These are phyloP conservation scores for Ilyonectria destructans DNA, from an alignment of 2,329 filamentous ascomycete species.

Conservation along the genomic window DNA sequence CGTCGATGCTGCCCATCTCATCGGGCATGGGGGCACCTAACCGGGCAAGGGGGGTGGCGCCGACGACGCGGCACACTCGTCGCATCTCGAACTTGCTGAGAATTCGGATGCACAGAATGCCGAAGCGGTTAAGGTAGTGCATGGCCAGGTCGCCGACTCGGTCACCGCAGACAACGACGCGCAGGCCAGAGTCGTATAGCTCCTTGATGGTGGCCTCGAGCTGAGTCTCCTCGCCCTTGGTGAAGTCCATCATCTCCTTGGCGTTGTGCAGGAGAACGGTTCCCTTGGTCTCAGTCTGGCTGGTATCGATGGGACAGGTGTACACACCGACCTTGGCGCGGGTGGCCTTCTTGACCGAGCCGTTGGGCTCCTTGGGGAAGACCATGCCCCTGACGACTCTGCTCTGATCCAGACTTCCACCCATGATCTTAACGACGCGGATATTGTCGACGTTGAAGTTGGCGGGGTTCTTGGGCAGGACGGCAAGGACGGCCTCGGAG, in stretches of 20 bases:
- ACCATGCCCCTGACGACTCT: constrained; percentile 98
- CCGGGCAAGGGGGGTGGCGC: constrained; percentile 95
- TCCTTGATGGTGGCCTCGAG: constrained; percentile 95
- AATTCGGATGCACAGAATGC: constrained; percentile 96
- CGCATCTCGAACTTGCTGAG: constrained; percentile 98
- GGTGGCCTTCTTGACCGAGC: constrained; percentile 88
- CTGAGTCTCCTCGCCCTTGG: constrained; percentile 94
- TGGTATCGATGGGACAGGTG: constrained; percentile 95
- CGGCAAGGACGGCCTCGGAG: constrained; percentile 86
- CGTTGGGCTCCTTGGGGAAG: constrained; percentile 95
- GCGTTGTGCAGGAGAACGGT: constrained; percentile 97
- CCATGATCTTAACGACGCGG: constrained; percentile 99
- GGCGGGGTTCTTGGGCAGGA: constrained; percentile 93
- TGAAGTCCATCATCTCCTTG: constrained; percentile 99
- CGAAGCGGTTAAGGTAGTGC: constrained; percentile 98
- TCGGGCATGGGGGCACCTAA: constrained; percentile 99
- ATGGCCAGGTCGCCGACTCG: constrained; percentile 96
- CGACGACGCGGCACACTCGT: constrained; percentile 94
- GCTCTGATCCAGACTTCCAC: constrained; percentile 94
- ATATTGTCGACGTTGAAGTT: constrained; percentile 99
- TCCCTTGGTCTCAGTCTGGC: constrained; percentile 98
- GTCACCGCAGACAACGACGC: constrained; percentile 92
- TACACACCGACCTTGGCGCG: constrained; percentile 98
- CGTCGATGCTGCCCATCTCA: constrained; percentile 95
- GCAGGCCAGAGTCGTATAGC: constrained; percentile 91